Evolutionary conservation across 2,329 filamentous ascomycete species (phyloP).

Genomic region (Cytospora paraplurivora): DNA sequence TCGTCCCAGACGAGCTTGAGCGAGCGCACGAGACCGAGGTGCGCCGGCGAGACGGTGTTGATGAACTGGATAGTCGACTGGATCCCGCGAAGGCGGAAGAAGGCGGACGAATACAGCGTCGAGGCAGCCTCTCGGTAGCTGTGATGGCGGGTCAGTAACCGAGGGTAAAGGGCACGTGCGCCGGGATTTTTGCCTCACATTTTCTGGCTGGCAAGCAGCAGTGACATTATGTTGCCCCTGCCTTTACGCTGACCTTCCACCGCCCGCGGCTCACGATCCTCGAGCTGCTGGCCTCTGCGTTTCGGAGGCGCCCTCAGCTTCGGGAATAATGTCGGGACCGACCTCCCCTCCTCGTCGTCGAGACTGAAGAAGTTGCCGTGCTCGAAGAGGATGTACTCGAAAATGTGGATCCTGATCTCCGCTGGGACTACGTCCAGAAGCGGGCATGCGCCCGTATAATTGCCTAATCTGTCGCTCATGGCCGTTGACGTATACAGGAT

Average conservation of each 20-base stretch:
- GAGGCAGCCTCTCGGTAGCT: constrained; percentile 25
- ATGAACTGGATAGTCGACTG: constrained; percentile 26
- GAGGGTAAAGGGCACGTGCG: not conserved
- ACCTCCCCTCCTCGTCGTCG: constrained; percentile 27
- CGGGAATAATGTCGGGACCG: constrained; percentile 25
- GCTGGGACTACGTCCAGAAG: constrained; percentile 23
- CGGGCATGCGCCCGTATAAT: constrained; percentile 17
- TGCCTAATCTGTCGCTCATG: constrained; percentile 16
- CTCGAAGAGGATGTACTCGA: constrained; percentile 28
- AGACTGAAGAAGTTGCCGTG: constrained; percentile 29
- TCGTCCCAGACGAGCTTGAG: constrained; percentile 30
- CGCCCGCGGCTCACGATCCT: constrained; percentile 2
- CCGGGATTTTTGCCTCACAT: constrained; percentile 18
- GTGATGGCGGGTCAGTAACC: not conserved
- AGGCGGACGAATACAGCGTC: constrained; percentile 26
- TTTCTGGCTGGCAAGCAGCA: constrained; percentile 24
- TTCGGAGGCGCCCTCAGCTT: constrained; percentile 22
- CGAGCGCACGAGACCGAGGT: constrained; percentile 26
- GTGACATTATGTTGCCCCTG: constrained; percentile 24
- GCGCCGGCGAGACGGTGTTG: constrained; percentile 19
- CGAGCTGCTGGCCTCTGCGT: not conserved
- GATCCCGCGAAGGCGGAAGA: constrained; percentile 30
- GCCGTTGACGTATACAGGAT: constrained; percentile 3
- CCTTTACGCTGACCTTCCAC: not conserved
- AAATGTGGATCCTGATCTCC: constrained; percentile 28